These are phyloP conservation scores for Phytophthora quininea DNA, from an alignment of 352 stramenopile species.

Conservation along the genomic window DNA sequence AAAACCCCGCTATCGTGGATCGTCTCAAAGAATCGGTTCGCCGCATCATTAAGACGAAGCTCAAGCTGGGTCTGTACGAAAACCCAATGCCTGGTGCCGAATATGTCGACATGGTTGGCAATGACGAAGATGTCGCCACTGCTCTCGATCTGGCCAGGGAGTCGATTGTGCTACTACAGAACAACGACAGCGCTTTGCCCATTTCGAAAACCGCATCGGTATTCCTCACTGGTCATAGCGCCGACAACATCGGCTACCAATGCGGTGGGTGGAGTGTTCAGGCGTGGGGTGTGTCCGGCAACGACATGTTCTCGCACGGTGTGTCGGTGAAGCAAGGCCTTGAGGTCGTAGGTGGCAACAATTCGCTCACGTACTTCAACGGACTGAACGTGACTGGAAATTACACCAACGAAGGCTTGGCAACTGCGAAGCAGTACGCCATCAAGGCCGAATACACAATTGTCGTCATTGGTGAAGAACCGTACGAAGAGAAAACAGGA, in stretches of 20 bases:
- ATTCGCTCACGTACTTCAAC: too few species aligned
- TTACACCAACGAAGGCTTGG: too few species aligned
- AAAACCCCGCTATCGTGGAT: conserved; percentile 28
- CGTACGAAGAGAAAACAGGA: too few species aligned
- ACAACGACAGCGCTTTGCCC: conserved; percentile 48
- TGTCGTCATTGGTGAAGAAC: too few species aligned
- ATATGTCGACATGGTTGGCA: conserved; percentile 39
- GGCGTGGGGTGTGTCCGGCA: too few species aligned
- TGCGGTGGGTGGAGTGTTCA: conserved; percentile 28
- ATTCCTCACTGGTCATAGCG: conserved; percentile 20
- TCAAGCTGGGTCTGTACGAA: conserved; percentile 66
- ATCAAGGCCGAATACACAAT: too few species aligned
- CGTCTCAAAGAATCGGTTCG: conserved; percentile 55
- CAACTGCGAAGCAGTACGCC: too few species aligned
- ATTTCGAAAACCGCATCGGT: conserved; percentile 13
- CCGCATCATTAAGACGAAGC: conserved; percentile 75
- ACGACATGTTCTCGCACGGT: too few species aligned
- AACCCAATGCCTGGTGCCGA: conserved; percentile 46
- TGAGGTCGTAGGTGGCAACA: too few species aligned
- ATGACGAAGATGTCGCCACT: conserved; percentile 37
- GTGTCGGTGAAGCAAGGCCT: conserved; percentile 15
- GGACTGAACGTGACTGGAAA: too few species aligned
- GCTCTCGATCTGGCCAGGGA: conserved; percentile 65
- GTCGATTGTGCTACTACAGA: conserved; percentile 72
- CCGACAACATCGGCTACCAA: conserved; percentile 55